Evolutionary conservation across 2,329 filamentous ascomycete species (phyloP), one percentile per base, ranked within the genome.

Genomic region (Monilinia polystroma): DNA sequence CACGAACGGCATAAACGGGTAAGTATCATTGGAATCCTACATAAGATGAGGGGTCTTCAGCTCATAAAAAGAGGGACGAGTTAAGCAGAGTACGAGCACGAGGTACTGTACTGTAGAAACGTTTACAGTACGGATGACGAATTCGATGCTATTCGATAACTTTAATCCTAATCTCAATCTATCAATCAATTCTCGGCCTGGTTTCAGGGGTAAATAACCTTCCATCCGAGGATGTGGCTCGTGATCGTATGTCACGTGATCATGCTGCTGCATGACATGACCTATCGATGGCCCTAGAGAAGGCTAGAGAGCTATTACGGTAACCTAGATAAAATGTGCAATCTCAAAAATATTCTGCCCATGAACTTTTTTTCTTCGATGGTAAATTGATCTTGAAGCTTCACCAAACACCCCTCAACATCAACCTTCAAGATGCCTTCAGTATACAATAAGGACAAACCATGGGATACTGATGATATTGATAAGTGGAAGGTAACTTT

Each of bases 381-480:
- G n/a, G 49, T 64, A 51, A 65, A 64, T 54, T 41, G 29, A 43
- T 29, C 41, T 29, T 45, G 45, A 54, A 66, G 55, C 47, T 60
- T 52, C 64, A 63, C 52, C 54, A 62, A 62, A 38, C 58, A 51
- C 67, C 70, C 56, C 67, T 64, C 68, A 69, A 67, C 68, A 71
- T 58, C 64, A 69, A 57, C 51, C 16, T 18, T 60, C 71, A 76
- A 73, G 53, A 93, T 97, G 93, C 92, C 93, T 70, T 95, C 92
- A 41, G 96, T 90, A 71, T 87, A 97, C 80, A 90, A 97, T 70
- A 90, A 86, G 72, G 92, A 96, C 3, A 97, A 97, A 79, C 91
- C 92, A 66, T 96, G 93, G 93, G 93, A 97, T 75, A 96, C 93
- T 66, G 93, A 96, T 70, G 95, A 97, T 75, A 92, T 98, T 71